A percentile compares a stretch with the other conserved stretches of the same genome.
phyloP scores from a whole-genome alignment of 139 green algal genomes.

The Asterochloris sp. region DNA sequence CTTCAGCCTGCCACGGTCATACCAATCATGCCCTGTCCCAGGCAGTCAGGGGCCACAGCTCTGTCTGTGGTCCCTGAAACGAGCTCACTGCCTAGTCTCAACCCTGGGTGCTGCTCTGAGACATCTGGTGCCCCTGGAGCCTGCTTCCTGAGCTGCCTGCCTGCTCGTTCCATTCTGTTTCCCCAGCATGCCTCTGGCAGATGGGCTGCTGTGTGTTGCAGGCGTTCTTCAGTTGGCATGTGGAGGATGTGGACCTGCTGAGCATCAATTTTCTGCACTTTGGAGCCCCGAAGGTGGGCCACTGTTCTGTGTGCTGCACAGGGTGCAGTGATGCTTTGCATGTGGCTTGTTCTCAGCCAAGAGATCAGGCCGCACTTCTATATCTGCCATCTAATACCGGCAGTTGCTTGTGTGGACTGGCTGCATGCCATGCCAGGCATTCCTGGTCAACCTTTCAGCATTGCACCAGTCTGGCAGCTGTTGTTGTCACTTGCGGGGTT shows the following conservation, averaged over 20 bases:
- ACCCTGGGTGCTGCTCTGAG: too few species aligned
- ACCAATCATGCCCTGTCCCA: too few species aligned
- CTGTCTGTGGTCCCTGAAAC: too few species aligned
- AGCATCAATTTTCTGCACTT: slow-evolving; percentile 96
- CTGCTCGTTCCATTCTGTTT: too few species aligned
- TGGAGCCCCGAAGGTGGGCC: slow-evolving; percentile 82
- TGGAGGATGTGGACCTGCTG: slow-evolving; percentile 93
- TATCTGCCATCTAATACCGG: not conserved
- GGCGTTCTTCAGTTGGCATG: slow-evolving; percentile 76
- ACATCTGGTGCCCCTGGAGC: too few species aligned
- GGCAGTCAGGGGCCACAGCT: too few species aligned
- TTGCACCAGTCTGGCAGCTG: not conserved
- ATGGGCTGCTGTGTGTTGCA: slow-evolving; percentile 23
- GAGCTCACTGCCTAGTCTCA: too few species aligned
- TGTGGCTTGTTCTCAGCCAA: not conserved
- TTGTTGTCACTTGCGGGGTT: not conserved
- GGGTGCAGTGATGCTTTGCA: too few species aligned
- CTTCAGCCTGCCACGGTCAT: too few species aligned
- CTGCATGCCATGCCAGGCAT: not conserved
- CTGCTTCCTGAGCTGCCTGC: too few species aligned
- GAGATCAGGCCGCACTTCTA: not conserved
- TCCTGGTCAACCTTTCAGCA: not conserved
- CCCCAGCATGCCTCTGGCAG: too few species aligned
- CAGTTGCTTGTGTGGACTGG: not conserved
- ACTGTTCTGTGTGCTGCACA: not conserved